Evolutionary conservation across 768 basidiomycete species (phyloP), one percentile per base, ranked within the genome.

Genomic region (Gautieria morchelliformis): DNA sequence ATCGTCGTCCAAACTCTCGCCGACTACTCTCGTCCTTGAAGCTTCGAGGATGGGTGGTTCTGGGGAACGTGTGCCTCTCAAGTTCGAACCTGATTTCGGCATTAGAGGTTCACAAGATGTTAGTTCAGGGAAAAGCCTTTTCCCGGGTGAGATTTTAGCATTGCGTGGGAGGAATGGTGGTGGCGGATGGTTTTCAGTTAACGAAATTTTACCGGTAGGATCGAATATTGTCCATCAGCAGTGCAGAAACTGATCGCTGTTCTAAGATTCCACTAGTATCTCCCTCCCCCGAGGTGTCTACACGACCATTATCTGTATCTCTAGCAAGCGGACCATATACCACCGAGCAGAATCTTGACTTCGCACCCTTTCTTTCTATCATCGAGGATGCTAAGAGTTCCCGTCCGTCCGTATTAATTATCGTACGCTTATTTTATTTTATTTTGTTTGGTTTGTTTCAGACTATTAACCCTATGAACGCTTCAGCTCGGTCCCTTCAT

Each of bases 111-210:
- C 79, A 1, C 65, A 74, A 14, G 76, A 76, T 56, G 89, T 87
- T 11, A 73, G 80, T 10, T 80, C 78, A 15, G 82, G 83, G 0
- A 70, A 85, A 10, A 85, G 89, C 1, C 66, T 98, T 42, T 98
- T 94, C 66, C 92, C 93, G 5, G 96, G 96, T 4, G 84, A 84
- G 30, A 82, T 98, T 52, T 86, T 86, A 1, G 93, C 87, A 0
- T 65, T 97, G 33, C 89, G 83, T 60, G 96, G 96, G 0, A 81
- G 79, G 67, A 98, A 98, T 68, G 93, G 93, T 1, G 90, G 93
- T 2, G 93, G 90, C 5, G 87, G 84, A 3, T 83, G 83, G 72
- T 98, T 97, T 66, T 75, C 82, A 10, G 94, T 87, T 0, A 81
- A 81, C 24, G 93, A 97, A 64, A 74, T 95, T 9, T 69, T 96